Evolutionary conservation across 2,329 filamentous ascomycete species (phyloP), one percentile per base, ranked within the genome.

Genomic region (Colletotrichum abscissum): DNA sequence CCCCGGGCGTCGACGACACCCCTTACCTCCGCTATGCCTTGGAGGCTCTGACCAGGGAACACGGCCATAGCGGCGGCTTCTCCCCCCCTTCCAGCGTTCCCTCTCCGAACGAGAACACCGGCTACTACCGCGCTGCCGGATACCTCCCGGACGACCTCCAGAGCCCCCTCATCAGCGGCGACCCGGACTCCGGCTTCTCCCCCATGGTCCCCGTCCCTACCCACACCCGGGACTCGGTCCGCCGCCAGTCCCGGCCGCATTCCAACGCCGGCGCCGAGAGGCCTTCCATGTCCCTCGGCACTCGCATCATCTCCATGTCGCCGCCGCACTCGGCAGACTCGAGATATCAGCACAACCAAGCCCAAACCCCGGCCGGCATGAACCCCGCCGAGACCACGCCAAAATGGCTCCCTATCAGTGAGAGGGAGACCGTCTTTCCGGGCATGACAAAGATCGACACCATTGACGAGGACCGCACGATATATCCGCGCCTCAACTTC

Each of bases 1-100:
- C 94, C 0, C 95, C 95, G 0, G 94, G 92, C 11, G 86, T 95
- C 52, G 95, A 98, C 78, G 93, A 97, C 79, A 93, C 92, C 9
- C 95, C 95, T 0, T 97, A 95, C 81, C 94, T 98, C 75, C 93
- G 93, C 75, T 97, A 97, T 81, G 95, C 96, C 54, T 91, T 98
- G 75, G 94, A 97, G 75, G 94, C 96, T 75, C 86, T 98, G 77
- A 97, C 95, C 6, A 88, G 93, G 60, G 90, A 93, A 78, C 92
- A 92, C 70, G 91, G 94, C 73, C 87, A 91, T 6, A n/a, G 42
- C 42, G 42, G 42, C 42, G 83, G 86, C 70, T 87, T 88, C 11
- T 85, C 88, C 2, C 62, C 66, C 65, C 82, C 87, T 67, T 86
- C 87, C 5, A 78, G 76, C 38, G 79, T 79, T 69, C 83, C 80